Evolutionary conservation across 306 rosid species (phyloP).

Genomic region (Alnus rubra): DNA sequence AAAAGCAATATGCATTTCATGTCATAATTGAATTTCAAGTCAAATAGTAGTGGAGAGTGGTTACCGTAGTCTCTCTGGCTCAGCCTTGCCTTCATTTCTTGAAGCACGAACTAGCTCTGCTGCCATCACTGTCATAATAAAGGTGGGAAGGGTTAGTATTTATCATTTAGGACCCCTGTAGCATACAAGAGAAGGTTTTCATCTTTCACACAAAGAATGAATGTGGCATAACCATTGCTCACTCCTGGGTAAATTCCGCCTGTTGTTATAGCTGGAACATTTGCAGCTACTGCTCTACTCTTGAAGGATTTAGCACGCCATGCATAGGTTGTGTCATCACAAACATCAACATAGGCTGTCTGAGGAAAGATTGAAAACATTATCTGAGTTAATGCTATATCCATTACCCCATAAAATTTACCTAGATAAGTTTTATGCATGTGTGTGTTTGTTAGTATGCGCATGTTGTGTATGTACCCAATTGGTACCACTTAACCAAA

Average conservation of each 20-base stretch:
- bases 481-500: not conserved
- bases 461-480: not conserved
- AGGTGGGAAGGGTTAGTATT: conserved; percentile 20
- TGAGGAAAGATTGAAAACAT: conserved; percentile 34
- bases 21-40: not conserved
- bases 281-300: conserved; percentile 64
- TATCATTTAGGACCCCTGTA: conserved; percentile 3
- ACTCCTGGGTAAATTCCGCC: conserved; percentile 96
- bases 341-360: conserved; percentile 91
- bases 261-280: conserved; percentile 84
- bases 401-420: not conserved
- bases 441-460: not conserved
- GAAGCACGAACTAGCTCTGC: conserved; percentile 83
- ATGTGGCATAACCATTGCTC: conserved; percentile 75
- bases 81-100: conserved; percentile 54
- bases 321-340: conserved; percentile 77
- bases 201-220: conserved; percentile 30
- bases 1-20: not conserved
- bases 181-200: conserved; percentile 1
- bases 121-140: conserved; percentile 73
- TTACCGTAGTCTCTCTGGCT: conserved; percentile 85
- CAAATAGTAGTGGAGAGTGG: conserved; percentile 21
- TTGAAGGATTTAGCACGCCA: conserved; percentile 66
- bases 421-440: not conserved
- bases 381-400: not conserved